These are phyloP conservation scores for Puccinellia tenuiflora DNA, from an alignment of 176 grass and related monocot species.

Conservation along the genomic window DNA sequence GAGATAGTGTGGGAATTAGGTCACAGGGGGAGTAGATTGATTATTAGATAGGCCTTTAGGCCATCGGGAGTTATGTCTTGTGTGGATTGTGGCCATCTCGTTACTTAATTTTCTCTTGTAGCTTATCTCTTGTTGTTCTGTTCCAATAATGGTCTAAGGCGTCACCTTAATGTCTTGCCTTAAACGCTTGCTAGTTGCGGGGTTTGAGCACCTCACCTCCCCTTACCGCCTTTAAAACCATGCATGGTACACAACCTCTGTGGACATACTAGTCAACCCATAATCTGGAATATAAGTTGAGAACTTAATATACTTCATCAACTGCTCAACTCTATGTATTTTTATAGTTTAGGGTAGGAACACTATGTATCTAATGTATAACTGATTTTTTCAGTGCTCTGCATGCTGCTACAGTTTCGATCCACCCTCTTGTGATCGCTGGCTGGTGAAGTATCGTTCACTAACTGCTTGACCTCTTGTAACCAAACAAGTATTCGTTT, in stretches of 20 bases:
- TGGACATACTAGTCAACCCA: neutral
- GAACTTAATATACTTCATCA: neutral
- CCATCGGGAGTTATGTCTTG: neutral
- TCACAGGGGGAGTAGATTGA: neutral
- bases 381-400: slow-evolving; percentile 57
- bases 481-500: slow-evolving; percentile 2
- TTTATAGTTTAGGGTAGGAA: neutral
- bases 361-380: too few relatives aligned
- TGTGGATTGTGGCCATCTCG: neutral
- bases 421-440: slow-evolving; percentile 96
- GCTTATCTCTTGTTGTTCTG: neutral
- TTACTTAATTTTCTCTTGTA: neutral
- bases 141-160: neutral
- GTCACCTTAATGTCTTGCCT: neutral
- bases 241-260: neutral
- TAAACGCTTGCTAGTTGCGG: neutral
- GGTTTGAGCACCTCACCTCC: neutral
- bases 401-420: slow-evolving; percentile 86
- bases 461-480: slow-evolving; percentile 1
- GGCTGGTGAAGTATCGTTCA: slow-evolving; percentile 69
- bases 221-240: neutral
- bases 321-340: neutral
- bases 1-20: neutral
- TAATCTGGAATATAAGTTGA: neutral
- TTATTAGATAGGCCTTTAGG: neutral